Conservation (phyloP, 805 yeast genomes). For the Yarrowia yakushimensis region DNA sequence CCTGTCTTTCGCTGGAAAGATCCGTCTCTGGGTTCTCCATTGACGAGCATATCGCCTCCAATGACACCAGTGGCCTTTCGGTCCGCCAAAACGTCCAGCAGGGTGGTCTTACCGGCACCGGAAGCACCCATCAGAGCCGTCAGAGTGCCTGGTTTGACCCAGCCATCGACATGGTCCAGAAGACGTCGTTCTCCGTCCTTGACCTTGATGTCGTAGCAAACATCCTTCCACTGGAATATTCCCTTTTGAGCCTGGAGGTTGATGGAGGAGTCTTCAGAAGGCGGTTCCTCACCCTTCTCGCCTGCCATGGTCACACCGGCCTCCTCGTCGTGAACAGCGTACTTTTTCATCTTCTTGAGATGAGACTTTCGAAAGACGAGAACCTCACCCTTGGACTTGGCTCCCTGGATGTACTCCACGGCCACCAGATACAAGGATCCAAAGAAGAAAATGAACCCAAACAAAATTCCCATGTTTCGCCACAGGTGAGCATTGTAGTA, state of each 20-base stretch:
- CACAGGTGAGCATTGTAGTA: conserved; percentile 9
- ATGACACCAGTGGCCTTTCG: conserved; percentile 68
- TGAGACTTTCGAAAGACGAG: conserved; percentile 40
- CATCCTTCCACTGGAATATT: conserved; percentile 72
- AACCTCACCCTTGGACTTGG: background rate
- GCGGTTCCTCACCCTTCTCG: background rate
- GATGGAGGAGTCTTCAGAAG: background rate
- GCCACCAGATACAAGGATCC: background rate
- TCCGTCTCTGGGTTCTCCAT: conserved; percentile 56
- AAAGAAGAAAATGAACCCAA: background rate
- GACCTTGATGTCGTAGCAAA: conserved; percentile 65
- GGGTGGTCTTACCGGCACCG: conserved; percentile 79
- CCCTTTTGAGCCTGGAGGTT: conserved; percentile 1
- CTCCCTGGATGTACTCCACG: conserved; percentile 1
- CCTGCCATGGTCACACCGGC: background rate
- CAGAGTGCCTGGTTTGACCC: conserved; percentile 79
- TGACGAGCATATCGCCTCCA: conserved; percentile 62
- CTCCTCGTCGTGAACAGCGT: background rate
- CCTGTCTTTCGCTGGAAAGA: conserved; percentile 67
- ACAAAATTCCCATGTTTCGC: background rate
- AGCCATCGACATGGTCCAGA: conserved; percentile 66
- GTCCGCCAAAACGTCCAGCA: conserved; percentile 66
- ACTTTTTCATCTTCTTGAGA: conserved; percentile 34
- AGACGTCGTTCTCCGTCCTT: conserved; percentile 59
- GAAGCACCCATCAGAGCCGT: conserved; percentile 77